Evolutionary conservation across 257 asterid genomes (phyloP).

Genomic region (Cynanchum wilfordii): DNA sequence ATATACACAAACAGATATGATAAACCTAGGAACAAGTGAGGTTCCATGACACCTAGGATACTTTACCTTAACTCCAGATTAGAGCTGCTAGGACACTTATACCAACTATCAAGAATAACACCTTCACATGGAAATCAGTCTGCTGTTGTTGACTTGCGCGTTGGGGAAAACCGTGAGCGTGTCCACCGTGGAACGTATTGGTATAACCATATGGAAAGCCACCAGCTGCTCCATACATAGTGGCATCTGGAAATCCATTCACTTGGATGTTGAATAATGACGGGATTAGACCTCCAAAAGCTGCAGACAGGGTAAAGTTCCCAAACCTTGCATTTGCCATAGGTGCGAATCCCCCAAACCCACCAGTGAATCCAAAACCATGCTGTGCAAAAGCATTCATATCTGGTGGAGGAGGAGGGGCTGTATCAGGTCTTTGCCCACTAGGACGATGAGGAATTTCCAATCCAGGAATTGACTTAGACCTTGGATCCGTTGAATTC

Average conservation of each 20-base stretch:
- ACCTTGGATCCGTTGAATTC: constrained; percentile 58
- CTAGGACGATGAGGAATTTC: constrained; percentile 46
- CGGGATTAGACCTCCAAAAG: constrained; percentile 43
- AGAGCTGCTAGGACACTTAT: constrained; percentile 54
- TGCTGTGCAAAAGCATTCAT: constrained; percentile 32
- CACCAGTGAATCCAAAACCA: constrained; percentile 34
- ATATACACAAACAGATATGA: constrained; percentile 16
- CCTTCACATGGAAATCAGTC: constrained; percentile 60
- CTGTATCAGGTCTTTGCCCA: constrained; percentile 46
- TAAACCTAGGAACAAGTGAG: constrained; percentile 1
- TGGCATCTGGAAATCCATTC: constrained; percentile 39
- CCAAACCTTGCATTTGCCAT: constrained; percentile 37
- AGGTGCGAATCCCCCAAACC: constrained; percentile 41
- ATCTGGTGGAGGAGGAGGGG: constrained; percentile 40
- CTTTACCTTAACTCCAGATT: constrained; percentile 47
- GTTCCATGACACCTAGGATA: constrained; percentile 18
- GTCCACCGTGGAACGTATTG: constrained; percentile 46
- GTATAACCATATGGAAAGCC: constrained; percentile 59
- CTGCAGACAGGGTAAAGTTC: constrained; percentile 40
- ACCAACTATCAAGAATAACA: constrained; percentile 51
- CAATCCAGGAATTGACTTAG: constrained; percentile 46
- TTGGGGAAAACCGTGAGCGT: constrained; percentile 40
- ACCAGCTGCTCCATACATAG: constrained; percentile 52
- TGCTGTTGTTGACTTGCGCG: constrained; percentile 59
- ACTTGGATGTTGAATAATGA: constrained; percentile 43